Base-by-base conservation (phyloP, 2,329 filamentous ascomycete species). In the Zalaria obscura region DNA sequence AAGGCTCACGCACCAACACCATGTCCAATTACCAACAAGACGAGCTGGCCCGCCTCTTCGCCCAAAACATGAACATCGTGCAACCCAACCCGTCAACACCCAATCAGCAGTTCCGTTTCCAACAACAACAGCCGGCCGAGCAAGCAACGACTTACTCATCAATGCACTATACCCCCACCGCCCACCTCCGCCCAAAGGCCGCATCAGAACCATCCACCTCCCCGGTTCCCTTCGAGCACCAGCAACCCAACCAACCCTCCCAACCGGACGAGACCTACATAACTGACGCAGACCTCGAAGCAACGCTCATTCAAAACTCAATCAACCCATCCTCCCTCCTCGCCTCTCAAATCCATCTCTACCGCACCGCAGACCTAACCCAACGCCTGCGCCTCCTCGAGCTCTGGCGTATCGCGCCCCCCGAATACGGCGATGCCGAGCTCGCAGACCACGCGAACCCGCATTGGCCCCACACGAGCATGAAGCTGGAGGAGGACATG, bases 361-460 rank as follows among this genome's bases (percentile, higher is more conserved):
- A 93, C 68, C 75, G 75, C 49, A 76, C 79, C 47, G 85, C 84
- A 40, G 78, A 83, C 43, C 66, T 73, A 25, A 69, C 79, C 35
- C 84, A 93, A 59, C 76, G 80, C 53, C 64, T 78, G 43, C 76
- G 84, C 25, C 70, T 94, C 10, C 69, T 93, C 33, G 81, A 93
- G 58, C 75, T 93, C 10, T 94, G 87, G 87, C 78, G 76, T 45
- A 85, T 88, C 50, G 84, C 77, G 44, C 83, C 83, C 25, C 83
- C 82, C 0, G 72, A 68, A 35, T 74, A 72, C 47, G 59, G 61
- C 26, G 52, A 57, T 34, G 50, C 54, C 38, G 47, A 53, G 44
- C 60, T 63, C 7, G 46, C 56, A 48, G 53, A 60, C 5, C 40
- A 48, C 45, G 65, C 60, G 44, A 67, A 65, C 38, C 70, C 73